Conservation (phyloP, 345 rosid species). For the Salix viminalis region DNA sequence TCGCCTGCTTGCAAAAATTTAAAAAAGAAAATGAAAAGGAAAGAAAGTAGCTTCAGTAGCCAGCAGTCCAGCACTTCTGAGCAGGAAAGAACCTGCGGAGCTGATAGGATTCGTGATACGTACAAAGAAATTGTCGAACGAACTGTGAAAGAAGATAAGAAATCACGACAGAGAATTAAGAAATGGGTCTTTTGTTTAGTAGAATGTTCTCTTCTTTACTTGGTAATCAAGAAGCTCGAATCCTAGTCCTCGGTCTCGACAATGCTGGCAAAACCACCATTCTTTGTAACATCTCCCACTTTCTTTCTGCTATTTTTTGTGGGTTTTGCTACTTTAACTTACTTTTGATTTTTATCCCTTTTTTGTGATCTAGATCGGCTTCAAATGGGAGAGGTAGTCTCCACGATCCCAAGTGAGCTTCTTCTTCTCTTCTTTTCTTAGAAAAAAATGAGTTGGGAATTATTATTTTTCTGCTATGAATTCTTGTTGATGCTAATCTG, state of each 20-base stretch:
- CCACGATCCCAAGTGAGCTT: conserved; percentile 89
- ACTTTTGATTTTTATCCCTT: conserved; percentile 9
- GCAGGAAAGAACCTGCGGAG: not conserved
- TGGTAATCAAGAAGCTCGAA: conserved; percentile 78
- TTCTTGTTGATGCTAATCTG: not conserved
- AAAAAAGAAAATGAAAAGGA: not conserved
- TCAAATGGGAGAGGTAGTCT: conserved; percentile 98
- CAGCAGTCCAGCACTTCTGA: not conserved
- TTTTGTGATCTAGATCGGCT: conserved; percentile 65
- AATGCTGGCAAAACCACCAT: conserved; percentile 91
- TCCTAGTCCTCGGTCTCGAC: conserved; percentile 88
- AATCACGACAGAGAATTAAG: not conserved
- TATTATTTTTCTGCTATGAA: not conserved
- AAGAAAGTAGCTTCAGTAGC: not conserved
- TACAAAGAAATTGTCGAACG: not conserved
- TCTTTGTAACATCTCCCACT: conserved; percentile 40
- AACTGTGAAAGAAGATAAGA: not conserved
- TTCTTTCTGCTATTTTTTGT: conserved; percentile 2
- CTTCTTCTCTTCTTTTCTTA: too few species aligned
- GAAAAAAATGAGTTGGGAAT: not conserved
- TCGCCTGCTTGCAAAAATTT: not conserved
- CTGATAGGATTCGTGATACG: not conserved
- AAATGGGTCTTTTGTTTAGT: conserved; percentile 74
- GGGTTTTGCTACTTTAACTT: conserved; percentile 8
- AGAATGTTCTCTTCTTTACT: conserved; percentile 72